Evolutionary conservation across 306 rosid species (phyloP), one percentile per base, ranked within the genome.

Genomic region (Corylus americana): DNA sequence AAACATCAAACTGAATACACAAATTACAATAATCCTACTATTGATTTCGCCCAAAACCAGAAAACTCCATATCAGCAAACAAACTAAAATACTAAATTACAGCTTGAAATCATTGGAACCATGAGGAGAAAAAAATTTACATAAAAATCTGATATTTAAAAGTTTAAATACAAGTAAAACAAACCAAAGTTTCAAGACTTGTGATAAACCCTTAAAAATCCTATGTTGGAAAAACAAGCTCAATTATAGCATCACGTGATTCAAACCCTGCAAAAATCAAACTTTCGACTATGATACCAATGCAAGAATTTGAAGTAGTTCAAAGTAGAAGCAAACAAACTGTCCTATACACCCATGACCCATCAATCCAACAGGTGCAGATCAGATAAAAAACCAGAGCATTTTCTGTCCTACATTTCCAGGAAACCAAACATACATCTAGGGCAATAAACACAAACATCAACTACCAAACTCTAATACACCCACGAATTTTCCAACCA

Each of bases 111-210:
- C 48, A 16, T 71, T 8, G 55, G 78, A 17, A 77, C 75, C 71
- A 69, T 73, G 77, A 77, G 59, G 55, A 66, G 53, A 37, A 83
- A 76, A 72, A 47, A 8, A 14, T 82, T 27, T 73, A 74, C 22
- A 77, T 27, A 48, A 79, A 39, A 82, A 70, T 8, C 4, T 37
- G 35, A 45, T 77, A 20, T 61, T 35, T 2, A 42, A 53, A 29
- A 49, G 11, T 27, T 59, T 37, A 31, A 55, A 64, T 49, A 61
- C 72, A 76, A 51, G 44, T 49, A 31, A 51, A 10, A 70, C 35
- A n/a, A 25, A 72, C 73, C 0, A 50, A 12, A 20, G 55, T 51
- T 63, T 39, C 35, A 4, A 35, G 9, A 22, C 3, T 44, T 6
- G 9, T 4, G 25, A 72, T 16, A 31, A 42, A 12, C 2, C 31